Conservation (phyloP, 257 asterid genomes). For the Lantana camara region DNA sequence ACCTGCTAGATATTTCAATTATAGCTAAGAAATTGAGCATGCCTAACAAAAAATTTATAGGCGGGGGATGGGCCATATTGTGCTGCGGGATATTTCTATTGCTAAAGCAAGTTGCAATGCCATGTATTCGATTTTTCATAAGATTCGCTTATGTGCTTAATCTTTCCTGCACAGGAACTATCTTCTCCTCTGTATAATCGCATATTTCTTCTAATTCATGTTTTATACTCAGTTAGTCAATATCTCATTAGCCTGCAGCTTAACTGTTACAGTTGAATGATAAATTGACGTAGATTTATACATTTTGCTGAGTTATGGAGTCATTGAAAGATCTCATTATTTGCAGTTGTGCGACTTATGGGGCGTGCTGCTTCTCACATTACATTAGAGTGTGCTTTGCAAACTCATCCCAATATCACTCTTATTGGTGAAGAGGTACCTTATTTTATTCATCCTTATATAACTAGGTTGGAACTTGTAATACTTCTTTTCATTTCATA, state of each 20-base stretch:
- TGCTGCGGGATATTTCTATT: not conserved
- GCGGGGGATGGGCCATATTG: slow-evolving; percentile 6
- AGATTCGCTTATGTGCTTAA: not conserved
- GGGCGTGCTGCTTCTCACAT: slow-evolving; percentile 99
- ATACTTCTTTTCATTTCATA: not conserved
- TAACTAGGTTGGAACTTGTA: slow-evolving; percentile 4
- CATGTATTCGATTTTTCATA: not conserved
- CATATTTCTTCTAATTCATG: not conserved
- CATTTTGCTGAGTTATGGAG: slow-evolving; percentile 8
- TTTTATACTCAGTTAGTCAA: not conserved
- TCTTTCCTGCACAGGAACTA: not conserved
- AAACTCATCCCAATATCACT: slow-evolving; percentile 95
- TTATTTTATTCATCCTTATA: not conserved
- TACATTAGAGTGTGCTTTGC: slow-evolving; percentile 95
- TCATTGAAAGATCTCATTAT: slow-evolving; percentile 15
- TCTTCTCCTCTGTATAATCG: not conserved
- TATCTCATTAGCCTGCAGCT: slow-evolving; percentile 13
- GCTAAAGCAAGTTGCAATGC: not conserved
- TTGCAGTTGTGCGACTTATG: slow-evolving; percentile 95
- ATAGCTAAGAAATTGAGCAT: not conserved
- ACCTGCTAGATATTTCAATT: not conserved
- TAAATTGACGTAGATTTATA: not conserved
- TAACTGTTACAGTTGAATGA: slow-evolving; percentile 11
- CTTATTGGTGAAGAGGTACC: slow-evolving; percentile 97
- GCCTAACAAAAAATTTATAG: not conserved